These are phyloP conservation scores for Camelina laxa DNA, from an alignment of 345 rosid species.

Conservation along the genomic window DNA sequence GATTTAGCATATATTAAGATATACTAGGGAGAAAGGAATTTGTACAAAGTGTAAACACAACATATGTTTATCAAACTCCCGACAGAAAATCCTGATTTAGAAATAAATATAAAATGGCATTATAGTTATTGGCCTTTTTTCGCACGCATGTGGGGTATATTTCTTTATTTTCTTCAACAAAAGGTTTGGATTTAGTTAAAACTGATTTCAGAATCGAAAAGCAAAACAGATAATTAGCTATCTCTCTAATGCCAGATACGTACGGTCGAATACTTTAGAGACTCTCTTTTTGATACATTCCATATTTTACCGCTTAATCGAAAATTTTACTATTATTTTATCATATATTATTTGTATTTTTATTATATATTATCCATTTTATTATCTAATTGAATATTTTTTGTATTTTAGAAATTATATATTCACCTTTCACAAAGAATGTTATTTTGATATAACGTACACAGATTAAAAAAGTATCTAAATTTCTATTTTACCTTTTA, in stretches of 20 bases:
- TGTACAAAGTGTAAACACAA: slow-evolving; percentile 18
- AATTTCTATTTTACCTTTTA: no score
- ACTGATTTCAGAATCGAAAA: not conserved
- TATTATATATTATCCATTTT: no score
- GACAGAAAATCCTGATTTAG: not conserved
- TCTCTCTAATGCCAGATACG: not conserved
- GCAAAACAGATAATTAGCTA: not conserved
- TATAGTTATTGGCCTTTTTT: not conserved
- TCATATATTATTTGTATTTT: no score
- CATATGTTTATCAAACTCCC: slow-evolving; percentile 16
- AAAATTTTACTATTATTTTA: no score
- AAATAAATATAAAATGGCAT: slow-evolving; percentile 6
- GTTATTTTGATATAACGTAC: no score
- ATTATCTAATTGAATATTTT: no score
- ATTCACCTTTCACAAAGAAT: no score
- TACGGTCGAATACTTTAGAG: not conserved
- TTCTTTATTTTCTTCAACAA: not conserved
- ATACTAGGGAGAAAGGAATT: not conserved
- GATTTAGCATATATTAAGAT: not conserved
- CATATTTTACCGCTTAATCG: no score
- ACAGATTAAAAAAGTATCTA: no score
- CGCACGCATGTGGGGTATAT: slow-evolving; percentile 18
- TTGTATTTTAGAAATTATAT: no score
- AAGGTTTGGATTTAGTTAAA: not conserved
- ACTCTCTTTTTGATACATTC: not conserved